phyloP scores from a whole-genome alignment of 371 early-diverging fungal species.

The Apophysomyces trapeziformis region DNA sequence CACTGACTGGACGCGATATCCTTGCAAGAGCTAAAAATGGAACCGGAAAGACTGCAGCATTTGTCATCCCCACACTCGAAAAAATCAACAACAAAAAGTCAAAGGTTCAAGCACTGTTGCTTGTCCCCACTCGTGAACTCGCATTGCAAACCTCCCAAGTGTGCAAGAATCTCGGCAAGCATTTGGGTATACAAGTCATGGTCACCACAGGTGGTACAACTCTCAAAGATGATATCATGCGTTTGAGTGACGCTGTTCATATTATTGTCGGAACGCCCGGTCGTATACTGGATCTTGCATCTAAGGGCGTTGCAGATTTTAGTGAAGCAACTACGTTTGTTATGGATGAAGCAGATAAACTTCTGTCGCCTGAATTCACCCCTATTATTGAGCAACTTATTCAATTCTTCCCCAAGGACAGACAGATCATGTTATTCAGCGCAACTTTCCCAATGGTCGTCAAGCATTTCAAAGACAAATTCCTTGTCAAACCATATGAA shows the following conservation, averaged over 20 bases:
- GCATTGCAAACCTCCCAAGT: slow-evolving; percentile 96
- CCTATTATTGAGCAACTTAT: slow-evolving; percentile 94
- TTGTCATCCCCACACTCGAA: slow-evolving; percentile 93
- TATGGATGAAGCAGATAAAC: slow-evolving; percentile 99
- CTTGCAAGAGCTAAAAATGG: slow-evolving; percentile 98
- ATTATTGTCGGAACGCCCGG: slow-evolving; percentile 98
- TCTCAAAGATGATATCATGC: slow-evolving; percentile 96
- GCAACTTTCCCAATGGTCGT: slow-evolving; percentile 99
- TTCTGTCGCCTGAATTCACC: slow-evolving; percentile 94
- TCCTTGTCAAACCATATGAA: slow-evolving; percentile 91
- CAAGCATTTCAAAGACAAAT: slow-evolving; percentile 93
- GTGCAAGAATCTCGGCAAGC: slow-evolving; percentile 91
- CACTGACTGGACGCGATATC: slow-evolving; percentile 94
- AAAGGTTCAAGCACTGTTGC: slow-evolving; percentile 82
- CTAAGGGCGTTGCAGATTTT: slow-evolving; percentile 88
- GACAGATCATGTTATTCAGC: slow-evolving; percentile 95
- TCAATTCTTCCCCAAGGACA: slow-evolving; percentile 76
- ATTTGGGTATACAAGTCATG: slow-evolving; percentile 92
- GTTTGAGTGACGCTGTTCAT: slow-evolving; percentile 89
- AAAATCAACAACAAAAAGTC: slow-evolving; percentile 82
- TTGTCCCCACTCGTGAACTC: slow-evolving; percentile 97
- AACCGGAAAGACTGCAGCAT: slow-evolving; percentile 98
- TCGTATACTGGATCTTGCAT: slow-evolving; percentile 94
- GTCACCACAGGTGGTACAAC: slow-evolving; percentile 97
- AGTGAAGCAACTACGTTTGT: slow-evolving; percentile 85